Evolutionary conservation across 345 rosid genomes (phyloP).

Genomic region (Garcia nutans): DNA sequence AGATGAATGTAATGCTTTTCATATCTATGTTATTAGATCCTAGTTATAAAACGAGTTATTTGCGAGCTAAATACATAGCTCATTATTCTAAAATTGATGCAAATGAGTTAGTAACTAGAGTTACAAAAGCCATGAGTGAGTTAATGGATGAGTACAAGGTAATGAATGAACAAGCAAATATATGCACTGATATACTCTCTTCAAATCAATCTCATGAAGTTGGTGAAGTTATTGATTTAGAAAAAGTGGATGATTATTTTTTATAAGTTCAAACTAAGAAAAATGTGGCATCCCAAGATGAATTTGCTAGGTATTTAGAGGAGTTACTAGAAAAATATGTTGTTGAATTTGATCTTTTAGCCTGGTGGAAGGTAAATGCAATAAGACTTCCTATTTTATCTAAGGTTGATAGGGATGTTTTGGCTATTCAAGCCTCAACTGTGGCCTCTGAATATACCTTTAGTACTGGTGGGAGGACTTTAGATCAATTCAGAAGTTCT

Average conservation of each 20-base stretch:
- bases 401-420: neutral
- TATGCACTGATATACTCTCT: too few species aligned
- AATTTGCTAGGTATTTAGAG: neutral
- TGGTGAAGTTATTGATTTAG: too few species aligned
- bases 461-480: neutral
- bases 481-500: neutral
- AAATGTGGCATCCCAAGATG: neutral
- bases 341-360: neutral
- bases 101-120: too few species aligned
- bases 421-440: neutral
- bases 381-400: neutral
- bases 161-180: too few species aligned
- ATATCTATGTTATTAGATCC: neutral
- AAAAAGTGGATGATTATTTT: neutral
- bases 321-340: too few species aligned
- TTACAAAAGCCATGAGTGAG: too few species aligned
- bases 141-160: too few species aligned
- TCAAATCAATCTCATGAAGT: too few species aligned
- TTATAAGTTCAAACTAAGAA: too few species aligned
- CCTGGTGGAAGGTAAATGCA: neutral
- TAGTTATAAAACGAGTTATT: too few species aligned
- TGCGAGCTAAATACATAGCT: neutral
- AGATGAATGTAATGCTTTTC: neutral
- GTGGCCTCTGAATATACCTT: slow-evolving; percentile 5
- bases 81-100: too few species aligned